Evolutionary conservation across 805 yeast genomes (phyloP).

Genomic region (Candida anglica): DNA sequence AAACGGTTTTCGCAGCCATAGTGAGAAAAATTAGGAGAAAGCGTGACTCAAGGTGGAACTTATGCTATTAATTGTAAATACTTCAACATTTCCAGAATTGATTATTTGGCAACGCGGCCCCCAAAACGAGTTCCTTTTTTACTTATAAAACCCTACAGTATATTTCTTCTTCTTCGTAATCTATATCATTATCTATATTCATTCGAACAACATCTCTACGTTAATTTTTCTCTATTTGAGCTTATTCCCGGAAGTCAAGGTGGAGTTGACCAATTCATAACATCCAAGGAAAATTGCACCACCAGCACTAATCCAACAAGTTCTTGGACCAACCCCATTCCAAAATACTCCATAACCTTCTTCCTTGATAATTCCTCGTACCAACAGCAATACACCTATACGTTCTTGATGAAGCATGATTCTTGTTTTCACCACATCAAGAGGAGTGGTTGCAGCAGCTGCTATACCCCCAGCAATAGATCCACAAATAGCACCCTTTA

Average conservation of each 20-base stretch:
- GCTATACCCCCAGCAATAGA: slow-evolving; percentile 80
- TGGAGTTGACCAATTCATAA: slow-evolving; percentile 65
- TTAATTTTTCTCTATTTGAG: neutral
- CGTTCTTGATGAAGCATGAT: slow-evolving; percentile 68
- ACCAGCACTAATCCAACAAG: slow-evolving; percentile 97
- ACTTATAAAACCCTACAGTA: too few relatives aligned
- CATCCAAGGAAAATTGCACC: slow-evolving; percentile 97
- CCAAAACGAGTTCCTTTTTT: too few relatives aligned
- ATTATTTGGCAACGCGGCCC: too few relatives aligned
- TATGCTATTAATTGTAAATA: too few relatives aligned
- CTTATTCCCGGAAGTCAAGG: slow-evolving; percentile 17
- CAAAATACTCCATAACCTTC: slow-evolving; percentile 75
- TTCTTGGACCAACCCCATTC: slow-evolving; percentile 90
- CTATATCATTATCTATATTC: neutral
- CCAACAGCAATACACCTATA: slow-evolving; percentile 44
- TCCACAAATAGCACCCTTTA: slow-evolving; percentile 82
- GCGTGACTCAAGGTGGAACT: too few relatives aligned
- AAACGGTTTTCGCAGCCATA: too few relatives aligned
- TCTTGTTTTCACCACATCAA: slow-evolving; percentile 77
- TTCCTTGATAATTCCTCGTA: slow-evolving; percentile 51
- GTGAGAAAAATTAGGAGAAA: too few relatives aligned
- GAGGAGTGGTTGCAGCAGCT: slow-evolving; percentile 77
- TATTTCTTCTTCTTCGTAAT: neutral
- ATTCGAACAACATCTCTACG: neutral
- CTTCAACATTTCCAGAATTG: too few relatives aligned